phyloP scores from a whole-genome alignment of 352 stramenopile species.

The Phytopythium aichiense region DNA sequence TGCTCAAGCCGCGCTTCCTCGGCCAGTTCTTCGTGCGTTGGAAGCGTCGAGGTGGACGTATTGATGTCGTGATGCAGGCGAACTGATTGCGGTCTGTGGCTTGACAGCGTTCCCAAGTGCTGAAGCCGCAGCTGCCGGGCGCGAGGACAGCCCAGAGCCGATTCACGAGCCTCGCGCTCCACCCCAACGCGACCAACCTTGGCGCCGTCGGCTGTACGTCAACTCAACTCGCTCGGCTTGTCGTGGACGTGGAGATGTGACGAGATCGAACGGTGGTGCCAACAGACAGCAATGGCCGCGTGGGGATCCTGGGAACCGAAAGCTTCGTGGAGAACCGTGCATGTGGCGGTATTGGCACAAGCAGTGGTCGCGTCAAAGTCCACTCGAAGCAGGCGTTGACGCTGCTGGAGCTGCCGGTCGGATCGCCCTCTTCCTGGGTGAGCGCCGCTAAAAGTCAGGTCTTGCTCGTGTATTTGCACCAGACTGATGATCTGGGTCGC shows the following conservation, averaged over 20 bases:
- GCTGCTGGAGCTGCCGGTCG: neutral
- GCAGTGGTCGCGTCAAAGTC: neutral
- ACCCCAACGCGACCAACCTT: constrained; percentile 18
- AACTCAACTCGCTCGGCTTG: neutral
- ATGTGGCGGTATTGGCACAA: too few relatives aligned
- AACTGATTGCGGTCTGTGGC: neutral
- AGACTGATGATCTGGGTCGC: too few relatives aligned
- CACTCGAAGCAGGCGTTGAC: neutral
- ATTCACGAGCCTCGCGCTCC: constrained; percentile 32
- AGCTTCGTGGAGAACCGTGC: constrained; percentile 3
- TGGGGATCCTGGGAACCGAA: constrained; percentile 18
- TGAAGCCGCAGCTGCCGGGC: constrained; percentile 17
- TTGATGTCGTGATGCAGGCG: neutral
- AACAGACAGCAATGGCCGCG: constrained; percentile 19
- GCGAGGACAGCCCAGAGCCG: constrained; percentile 2
- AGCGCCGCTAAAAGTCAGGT: neutral
- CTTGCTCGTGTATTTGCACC: too few relatives aligned
- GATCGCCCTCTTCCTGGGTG: neutral
- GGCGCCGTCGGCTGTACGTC: constrained; percentile 31
- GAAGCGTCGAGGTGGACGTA: neutral
- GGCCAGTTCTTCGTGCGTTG: neutral
- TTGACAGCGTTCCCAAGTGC: constrained; percentile 21
- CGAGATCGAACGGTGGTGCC: neutral
- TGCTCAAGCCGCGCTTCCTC: constrained; percentile 22
- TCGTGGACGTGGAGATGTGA: neutral